Evolutionary conservation across 2,329 filamentous ascomycete species (phyloP), one percentile per base, ranked within the genome.

Genomic region (Balansia obtecta): DNA sequence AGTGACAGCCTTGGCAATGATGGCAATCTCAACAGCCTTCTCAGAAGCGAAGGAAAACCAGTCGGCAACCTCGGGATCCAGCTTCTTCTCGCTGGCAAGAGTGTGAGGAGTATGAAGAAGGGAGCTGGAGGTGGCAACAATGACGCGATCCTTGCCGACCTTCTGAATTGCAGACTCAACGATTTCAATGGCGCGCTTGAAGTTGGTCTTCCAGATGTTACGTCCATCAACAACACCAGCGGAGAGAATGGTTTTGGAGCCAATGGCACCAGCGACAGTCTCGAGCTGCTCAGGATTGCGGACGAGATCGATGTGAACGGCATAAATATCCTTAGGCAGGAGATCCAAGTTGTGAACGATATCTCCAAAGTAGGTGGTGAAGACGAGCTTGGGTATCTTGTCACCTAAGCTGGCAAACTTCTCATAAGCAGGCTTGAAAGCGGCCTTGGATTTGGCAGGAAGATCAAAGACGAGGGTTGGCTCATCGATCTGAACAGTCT

Each of bases 201-300:
- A 86, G 84, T 97, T 95, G 74, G 89, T 96, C 87, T 98, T 98
- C 93, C 93, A 98, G 79, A 98, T 97, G 82, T 98, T 98, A 65
- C 93, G 89, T 64, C 93, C 93, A 64, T 98, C 90, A 60, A 98
- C 93, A 62, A 98, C 86, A 88, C 93, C 93, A 58, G 83, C 86
- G 59, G 93, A 98, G 59, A 98, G 84, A 61, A 89, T 72, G 68
- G 95, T 94, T 70, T 89, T 88, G 68, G 88, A 73, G 68, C 88
- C 89, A 58, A 98, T 82, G 64, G 89, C 84, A 65, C 75, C 77
- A 61, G 88, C 71, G 63, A 98, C 88, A 58, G 85, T 81, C 55
- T 93, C 83, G 57, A 98, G 85, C 78, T 98, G 93, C 79, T 97
- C 91, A 50, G 93, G 93, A 80, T 96, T 91, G 70, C 93, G 89